These are phyloP conservation scores for Blakeslea trispora DNA, from an alignment of 371 early-diverging fungal species.

Conservation along the genomic window DNA sequence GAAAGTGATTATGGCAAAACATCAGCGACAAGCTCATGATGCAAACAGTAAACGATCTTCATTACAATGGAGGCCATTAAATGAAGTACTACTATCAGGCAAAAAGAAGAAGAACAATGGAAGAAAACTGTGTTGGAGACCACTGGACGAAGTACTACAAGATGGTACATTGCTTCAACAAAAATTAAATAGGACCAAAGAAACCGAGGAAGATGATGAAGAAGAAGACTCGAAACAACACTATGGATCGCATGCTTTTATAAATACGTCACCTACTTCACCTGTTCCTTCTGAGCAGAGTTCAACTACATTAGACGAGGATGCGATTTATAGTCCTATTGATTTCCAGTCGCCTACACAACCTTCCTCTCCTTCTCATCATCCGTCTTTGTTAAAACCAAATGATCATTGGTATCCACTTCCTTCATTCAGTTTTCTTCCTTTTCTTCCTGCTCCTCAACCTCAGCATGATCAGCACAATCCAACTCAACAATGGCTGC, in stretches of 20 bases:
- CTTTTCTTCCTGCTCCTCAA: neutral
- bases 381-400: neutral
- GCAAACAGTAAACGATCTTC: constrained; percentile 12
- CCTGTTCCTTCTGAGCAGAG: constrained; percentile 24
- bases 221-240: neutral
- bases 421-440: neutral
- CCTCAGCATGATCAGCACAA: constrained; percentile 2
- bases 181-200: neutral
- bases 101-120: constrained; percentile 6
- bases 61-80: constrained; percentile 28
- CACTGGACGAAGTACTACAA: constrained; percentile 14
- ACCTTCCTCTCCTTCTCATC: neutral
- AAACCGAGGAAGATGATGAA: too few relatives aligned
- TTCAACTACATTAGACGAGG: constrained; percentile 16
- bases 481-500: constrained; percentile 16
- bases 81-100: constrained; percentile 13
- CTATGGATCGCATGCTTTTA: neutral
- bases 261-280: constrained; percentile 9
- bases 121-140: constrained; percentile 16
- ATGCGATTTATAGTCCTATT: constrained; percentile 14
- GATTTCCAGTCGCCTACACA: neutral
- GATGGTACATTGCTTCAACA: constrained; percentile 17
- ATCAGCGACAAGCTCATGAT: constrained; percentile 26
- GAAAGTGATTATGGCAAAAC: constrained; percentile 24
- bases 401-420: neutral